Percentiles rank a stretch among this genome's conserved stretches.
phyloP scores from a whole-genome alignment of 176 grass and related monocot genomes.

The Puccinellia tenuiflora region DNA sequence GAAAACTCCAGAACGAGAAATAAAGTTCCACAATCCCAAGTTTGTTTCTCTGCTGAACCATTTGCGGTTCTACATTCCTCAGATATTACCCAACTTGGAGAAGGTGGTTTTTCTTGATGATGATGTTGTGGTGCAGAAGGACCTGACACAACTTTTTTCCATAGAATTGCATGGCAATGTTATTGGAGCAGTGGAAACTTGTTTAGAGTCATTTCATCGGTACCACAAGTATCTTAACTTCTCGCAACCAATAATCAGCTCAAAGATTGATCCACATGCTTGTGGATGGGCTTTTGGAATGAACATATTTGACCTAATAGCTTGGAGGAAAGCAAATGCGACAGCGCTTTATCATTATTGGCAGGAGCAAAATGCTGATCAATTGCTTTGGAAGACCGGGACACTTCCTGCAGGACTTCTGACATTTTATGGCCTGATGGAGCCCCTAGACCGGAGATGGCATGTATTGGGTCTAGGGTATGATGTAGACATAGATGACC shows the following conservation, averaged over 20 bases:
- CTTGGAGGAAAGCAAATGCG: conserved; percentile 80
- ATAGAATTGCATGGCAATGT: conserved; percentile 95
- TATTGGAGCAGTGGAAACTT: conserved; percentile 97
- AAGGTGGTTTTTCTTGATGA: conserved; percentile 97
- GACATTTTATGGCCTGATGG: conserved; percentile 86
- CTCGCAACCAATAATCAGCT: conserved; percentile 65
- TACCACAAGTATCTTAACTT: conserved; percentile 98
- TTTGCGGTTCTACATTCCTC: conserved; percentile 91
- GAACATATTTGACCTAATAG: conserved; percentile 96
- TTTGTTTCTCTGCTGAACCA: conserved; percentile 82
- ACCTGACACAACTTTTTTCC: conserved; percentile 85
- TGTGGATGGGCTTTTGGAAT: conserved; percentile 99
- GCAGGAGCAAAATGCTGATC: conserved; percentile 84
- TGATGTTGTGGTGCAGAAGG: conserved; percentile 99
- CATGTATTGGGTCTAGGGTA: conserved; percentile 91
- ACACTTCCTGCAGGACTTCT: conserved; percentile 85
- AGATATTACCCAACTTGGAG: conserved; percentile 88
- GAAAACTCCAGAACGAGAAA: conserved; percentile 51
- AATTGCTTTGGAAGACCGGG: conserved; percentile 74
- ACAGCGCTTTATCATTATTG: conserved; percentile 88
- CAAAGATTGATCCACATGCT: conserved; percentile 87
- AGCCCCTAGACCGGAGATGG: conserved; percentile 96
- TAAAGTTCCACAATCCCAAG: conserved; percentile 62
- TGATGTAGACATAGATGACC: conserved; percentile 86
- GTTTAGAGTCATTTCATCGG: conserved; percentile 94